phyloP scores from a whole-genome alignment of 2,329 filamentous ascomycete species.

The Epichloe sibirici region DNA sequence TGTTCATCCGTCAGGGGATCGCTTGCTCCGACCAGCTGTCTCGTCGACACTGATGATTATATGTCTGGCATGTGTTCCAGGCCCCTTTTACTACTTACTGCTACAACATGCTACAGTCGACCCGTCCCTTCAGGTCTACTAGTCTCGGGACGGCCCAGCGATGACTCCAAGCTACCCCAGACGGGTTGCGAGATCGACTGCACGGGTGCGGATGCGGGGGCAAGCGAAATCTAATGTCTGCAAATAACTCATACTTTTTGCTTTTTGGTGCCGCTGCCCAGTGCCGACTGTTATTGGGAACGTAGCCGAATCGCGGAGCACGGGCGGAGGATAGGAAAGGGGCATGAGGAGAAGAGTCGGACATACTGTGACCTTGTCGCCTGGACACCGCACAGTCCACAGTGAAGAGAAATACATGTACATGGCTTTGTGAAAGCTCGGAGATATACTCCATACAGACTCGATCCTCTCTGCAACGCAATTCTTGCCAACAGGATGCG shows the following conservation, averaged over 20 bases:
- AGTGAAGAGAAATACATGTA: too few relatives aligned
- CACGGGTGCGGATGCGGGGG: not conserved
- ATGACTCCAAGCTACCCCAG: not conserved
- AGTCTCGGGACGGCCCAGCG: slow-evolving; percentile 1
- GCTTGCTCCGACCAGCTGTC: too few relatives aligned
- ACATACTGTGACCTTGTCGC: not conserved
- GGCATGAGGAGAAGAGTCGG: not conserved
- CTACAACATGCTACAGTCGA: not conserved
- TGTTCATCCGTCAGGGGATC: too few relatives aligned
- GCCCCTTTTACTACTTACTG: not conserved
- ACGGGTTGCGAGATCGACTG: not conserved
- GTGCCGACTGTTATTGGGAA: not conserved
- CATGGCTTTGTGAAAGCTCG: too few relatives aligned
- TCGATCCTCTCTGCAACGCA: not conserved
- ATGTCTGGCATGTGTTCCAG: not conserved
- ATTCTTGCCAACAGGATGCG: too few relatives aligned
- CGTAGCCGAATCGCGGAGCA: not conserved
- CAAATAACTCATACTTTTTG: not conserved
- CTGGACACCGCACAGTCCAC: too few relatives aligned
- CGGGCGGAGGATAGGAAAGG: not conserved
- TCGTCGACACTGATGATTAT: not conserved
- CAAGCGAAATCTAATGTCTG: not conserved
- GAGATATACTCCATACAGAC: not conserved
- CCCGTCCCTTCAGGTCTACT: not conserved
- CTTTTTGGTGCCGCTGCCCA: not conserved